Evolutionary conservation across 1,284 basidiomycete species (phyloP).

Genomic region (Cutaneotrichosporon dermatis): DNA sequence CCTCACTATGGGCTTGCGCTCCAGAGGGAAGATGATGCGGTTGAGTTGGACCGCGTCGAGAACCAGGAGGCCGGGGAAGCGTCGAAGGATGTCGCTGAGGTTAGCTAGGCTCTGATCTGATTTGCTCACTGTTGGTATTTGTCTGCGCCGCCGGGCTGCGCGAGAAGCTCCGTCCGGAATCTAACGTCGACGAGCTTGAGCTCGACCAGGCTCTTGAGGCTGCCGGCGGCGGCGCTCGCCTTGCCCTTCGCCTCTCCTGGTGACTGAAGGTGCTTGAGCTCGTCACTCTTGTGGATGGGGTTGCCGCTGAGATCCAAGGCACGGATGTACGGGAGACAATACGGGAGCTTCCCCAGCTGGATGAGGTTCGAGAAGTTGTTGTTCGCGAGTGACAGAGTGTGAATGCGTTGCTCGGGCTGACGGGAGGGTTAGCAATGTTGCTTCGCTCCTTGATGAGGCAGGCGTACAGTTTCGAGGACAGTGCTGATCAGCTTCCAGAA

Average conservation of each 20-base stretch:
- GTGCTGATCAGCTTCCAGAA: conserved; percentile 42
- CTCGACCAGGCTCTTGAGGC: conserved; percentile 40
- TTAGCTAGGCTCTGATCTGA: not conserved
- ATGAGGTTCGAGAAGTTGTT: conserved; percentile 36
- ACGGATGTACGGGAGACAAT: conserved; percentile 40
- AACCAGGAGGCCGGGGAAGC: conserved; percentile 46
- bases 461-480: conserved; percentile 34
- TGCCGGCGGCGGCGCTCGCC: conserved; percentile 32
- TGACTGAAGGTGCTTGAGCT: conserved; percentile 35
- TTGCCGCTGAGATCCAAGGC: conserved; percentile 46
- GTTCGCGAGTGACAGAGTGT: conserved; percentile 42
- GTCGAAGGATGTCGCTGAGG: conserved; percentile 41
- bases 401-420: conserved; percentile 25
- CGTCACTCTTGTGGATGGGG: conserved; percentile 28
- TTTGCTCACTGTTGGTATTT: conserved; percentile 40
- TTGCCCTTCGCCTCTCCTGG: conserved; percentile 41
- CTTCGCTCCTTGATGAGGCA: too few relatives aligned
- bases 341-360: conserved; percentile 34
- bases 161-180: conserved; percentile 36
- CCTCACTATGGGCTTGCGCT: conserved; percentile 35
- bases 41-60: conserved; percentile 54
- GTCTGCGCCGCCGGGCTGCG: conserved; percentile 28
- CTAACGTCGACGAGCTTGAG: conserved; percentile 39
- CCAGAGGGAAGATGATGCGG: conserved; percentile 43
- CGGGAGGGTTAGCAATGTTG: not conserved